Evolutionary conservation across 805 yeast genomes (phyloP).

Genomic region (Lipomyces oligophaga): DNA sequence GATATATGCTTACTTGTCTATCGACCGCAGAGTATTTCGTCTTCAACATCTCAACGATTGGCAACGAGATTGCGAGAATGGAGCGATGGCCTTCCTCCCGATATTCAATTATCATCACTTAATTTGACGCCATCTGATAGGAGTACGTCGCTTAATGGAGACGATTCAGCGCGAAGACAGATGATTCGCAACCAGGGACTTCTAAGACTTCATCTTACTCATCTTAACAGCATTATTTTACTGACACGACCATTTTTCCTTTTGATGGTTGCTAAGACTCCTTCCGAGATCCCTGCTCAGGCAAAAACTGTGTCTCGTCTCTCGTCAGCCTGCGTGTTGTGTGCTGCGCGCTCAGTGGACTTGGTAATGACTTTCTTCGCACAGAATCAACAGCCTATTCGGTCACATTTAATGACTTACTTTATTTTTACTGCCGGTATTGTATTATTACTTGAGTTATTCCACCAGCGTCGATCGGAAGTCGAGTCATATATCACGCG

Average conservation of each 20-base stretch:
- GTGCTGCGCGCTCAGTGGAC: slow-evolving; percentile 29
- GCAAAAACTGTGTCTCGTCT: slow-evolving; percentile 25
- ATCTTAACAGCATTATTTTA: slow-evolving; percentile 30
- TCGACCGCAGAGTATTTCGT: slow-evolving; percentile 30
- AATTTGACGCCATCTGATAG: slow-evolving; percentile 9
- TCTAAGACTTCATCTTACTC: slow-evolving; percentile 29
- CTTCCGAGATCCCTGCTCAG: slow-evolving; percentile 15
- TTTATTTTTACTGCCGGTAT: slow-evolving; percentile 28
- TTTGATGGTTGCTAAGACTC: slow-evolving; percentile 27
- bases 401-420: slow-evolving; percentile 27
- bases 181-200: slow-evolving; percentile 32
- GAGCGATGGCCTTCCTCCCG: slow-evolving; percentile 29
- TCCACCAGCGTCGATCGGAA: slow-evolving; percentile 28
- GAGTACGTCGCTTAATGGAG: slow-evolving; percentile 4
- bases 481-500: slow-evolving; percentile 29
- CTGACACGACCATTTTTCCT: slow-evolving; percentile 31
- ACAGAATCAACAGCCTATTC: slow-evolving; percentile 27
- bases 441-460: slow-evolving; percentile 23
- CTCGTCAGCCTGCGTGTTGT: slow-evolving; percentile 26
- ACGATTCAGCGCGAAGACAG: slow-evolving; percentile 15
- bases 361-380: slow-evolving; percentile 28
- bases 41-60: slow-evolving; percentile 26
- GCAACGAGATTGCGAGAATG: slow-evolving; percentile 29
- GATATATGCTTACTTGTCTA: slow-evolving; percentile 30
- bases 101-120: slow-evolving; percentile 27